Percentiles rank a stretch among this genome's conserved stretches.
Evolutionary conservation across 148 eudicot species (phyloP).

Genomic region (Silene conica): DNA sequence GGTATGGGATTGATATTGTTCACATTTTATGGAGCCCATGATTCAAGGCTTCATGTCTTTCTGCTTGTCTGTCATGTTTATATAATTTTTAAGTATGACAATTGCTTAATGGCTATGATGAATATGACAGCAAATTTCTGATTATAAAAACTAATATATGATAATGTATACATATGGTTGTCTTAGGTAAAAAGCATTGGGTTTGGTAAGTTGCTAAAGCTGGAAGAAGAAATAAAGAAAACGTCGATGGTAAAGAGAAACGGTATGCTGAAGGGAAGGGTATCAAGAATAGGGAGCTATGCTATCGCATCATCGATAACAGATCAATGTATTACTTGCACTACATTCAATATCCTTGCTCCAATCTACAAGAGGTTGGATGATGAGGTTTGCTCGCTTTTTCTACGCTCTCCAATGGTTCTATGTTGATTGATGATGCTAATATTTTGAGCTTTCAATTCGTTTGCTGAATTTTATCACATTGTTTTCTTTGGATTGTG

Average conservation of each 20-base stretch:
- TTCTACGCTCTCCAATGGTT: background rate
- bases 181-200: slow-evolving; percentile 10
- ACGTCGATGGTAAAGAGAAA: slow-evolving; percentile 50
- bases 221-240: slow-evolving; percentile 21
- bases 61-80: background rate
- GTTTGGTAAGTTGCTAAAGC: slow-evolving; percentile 14
- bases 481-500: slow-evolving; percentile 13
- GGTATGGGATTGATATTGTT: slow-evolving; percentile 12
- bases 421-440: slow-evolving; percentile 10
- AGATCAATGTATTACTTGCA: slow-evolving; percentile 78
- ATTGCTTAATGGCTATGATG: slow-evolving; percentile 9
- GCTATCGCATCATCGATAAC: slow-evolving; percentile 57
- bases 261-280: slow-evolving; percentile 37
- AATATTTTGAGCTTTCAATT: background rate
- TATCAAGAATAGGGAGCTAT: slow-evolving; percentile 60
- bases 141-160: slow-evolving; percentile 10
- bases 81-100: slow-evolving; percentile 12
- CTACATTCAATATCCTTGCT: slow-evolving; percentile 95
- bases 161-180: slow-evolving; percentile 8
- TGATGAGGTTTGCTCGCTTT: slow-evolving; percentile 43
- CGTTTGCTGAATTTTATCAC: background rate
- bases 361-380: slow-evolving; percentile 86
- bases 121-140: background rate
- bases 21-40: background rate
- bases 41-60: background rate